Evolutionary conservation across 441 rosid genomes (phyloP), one percentile per base, ranked within the genome.

Genomic region (Adansonia grandidieri): DNA sequence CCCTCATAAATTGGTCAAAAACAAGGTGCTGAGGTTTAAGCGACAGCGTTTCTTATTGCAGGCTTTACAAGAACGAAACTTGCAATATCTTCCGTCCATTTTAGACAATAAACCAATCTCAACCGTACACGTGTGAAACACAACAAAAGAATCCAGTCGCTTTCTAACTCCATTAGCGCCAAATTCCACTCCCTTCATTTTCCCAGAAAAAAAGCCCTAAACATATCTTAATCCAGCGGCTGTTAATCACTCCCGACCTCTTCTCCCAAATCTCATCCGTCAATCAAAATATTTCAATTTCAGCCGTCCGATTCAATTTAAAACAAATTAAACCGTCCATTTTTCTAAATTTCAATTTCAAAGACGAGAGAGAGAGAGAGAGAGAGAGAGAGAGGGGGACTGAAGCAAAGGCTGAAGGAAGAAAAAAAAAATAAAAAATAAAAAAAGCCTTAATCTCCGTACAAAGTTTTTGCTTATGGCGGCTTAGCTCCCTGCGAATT

Each of bases 101-200:
- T 44, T 40, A 61, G 57, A 78, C 24, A 40, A n/a, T 2, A 20
- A 37, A 22, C 40, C 15, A 19, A 71, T 77, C 37, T 3, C 0
- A 0, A n/a, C 79, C 83, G 83, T 78, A 74, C 86, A 84, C 84
- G 83, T 82, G 79, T 67, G 19, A 48, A 73, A n/a, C 14, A 9
- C 32, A 17, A 42, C 28, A 28, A 28, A 64, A 60, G 71, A 75
- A 40, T 67, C 81, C 53, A 65, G 60, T 50, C 67, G 24, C 58
- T 77, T 69, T 56, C 58, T 4, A 44, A 62, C 58, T 72, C 80
- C 70, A 76, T 91, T 86, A 83, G 74, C 93, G 95, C 93, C 93
- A 91, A 89, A 87, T 84, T 82, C 82, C 77, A 32, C 83, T 56
- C 73, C 79, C 74, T 47, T 66, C 71, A 54, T 68, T 48, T 56